These are phyloP conservation scores for Kwoniella shandongensis DNA, from an alignment of 768 basidiomycete species.

Conservation along the genomic window DNA sequence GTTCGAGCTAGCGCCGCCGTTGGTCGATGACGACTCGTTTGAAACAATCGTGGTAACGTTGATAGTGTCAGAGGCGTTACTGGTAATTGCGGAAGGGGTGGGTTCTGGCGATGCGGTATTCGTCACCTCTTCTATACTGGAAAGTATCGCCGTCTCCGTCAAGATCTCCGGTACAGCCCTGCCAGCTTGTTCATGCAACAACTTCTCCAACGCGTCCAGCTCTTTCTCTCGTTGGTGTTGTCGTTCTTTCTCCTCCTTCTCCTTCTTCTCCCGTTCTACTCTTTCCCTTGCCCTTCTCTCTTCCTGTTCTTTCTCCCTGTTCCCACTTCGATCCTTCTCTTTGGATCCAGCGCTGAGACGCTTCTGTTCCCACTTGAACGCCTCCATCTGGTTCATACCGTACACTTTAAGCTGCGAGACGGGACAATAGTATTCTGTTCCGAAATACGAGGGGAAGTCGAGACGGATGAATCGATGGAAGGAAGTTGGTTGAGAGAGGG, in stretches of 20 bases:
- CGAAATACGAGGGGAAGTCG: conserved; percentile 90
- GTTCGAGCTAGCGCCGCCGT: background rate
- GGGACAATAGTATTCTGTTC: conserved; percentile 94
- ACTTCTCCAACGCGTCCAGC: conserved; percentile 33
- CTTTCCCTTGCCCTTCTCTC: conserved; percentile 21
- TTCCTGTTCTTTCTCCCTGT: conserved; percentile 25
- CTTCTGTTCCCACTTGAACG: conserved; percentile 74
- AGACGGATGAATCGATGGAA: conserved; percentile 94
- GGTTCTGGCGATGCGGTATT: background rate
- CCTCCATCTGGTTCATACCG: conserved; percentile 91
- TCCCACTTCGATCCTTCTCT: conserved; percentile 26
- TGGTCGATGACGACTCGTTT: too few relatives aligned
- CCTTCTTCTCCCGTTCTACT: conserved; percentile 12
- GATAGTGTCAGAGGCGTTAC: too few relatives aligned
- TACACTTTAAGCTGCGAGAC: conserved; percentile 88
- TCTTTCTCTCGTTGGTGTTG: conserved; percentile 32
- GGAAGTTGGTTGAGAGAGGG: conserved; percentile 47
- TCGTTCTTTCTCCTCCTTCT: conserved; percentile 16
- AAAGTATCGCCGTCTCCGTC: conserved; percentile 14
- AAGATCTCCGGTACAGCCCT: conserved; percentile 11
- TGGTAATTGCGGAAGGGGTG: background rate
- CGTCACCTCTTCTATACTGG: conserved; percentile 1
- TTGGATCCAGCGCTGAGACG: conserved; percentile 21
- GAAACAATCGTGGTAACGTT: too few relatives aligned
- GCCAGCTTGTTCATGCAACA: conserved; percentile 36